phyloP scores from a whole-genome alignment of 1,139 yeast species.

The Protomyces macrosporus region DNA sequence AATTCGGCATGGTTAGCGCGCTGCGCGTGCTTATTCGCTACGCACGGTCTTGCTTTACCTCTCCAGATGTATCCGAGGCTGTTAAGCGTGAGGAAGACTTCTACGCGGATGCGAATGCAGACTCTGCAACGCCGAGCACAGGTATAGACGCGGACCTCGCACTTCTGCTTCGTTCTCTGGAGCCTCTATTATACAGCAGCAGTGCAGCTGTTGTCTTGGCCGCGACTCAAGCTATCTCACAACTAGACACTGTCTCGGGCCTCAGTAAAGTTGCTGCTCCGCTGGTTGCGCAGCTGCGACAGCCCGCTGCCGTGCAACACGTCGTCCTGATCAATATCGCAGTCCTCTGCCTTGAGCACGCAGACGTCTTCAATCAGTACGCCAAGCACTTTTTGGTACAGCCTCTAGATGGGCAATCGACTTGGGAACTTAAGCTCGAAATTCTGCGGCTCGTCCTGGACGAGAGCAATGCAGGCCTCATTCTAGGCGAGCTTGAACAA shows the following conservation, averaged over 20 bases:
- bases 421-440: constrained; percentile 56
- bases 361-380: constrained; percentile 45
- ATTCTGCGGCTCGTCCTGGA: constrained; percentile 57
- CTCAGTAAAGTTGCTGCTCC: constrained; percentile 45
- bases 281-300: constrained; percentile 46
- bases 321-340: constrained; percentile 39
- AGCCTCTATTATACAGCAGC: background rate
- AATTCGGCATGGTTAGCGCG: constrained; percentile 63
- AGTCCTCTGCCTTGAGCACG: constrained; percentile 42
- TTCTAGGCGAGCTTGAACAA: constrained; percentile 62
- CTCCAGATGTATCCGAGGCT: constrained; percentile 20
- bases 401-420: constrained; percentile 51
- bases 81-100: constrained; percentile 26
- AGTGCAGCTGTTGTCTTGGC: constrained; percentile 50
- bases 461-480: constrained; percentile 48
- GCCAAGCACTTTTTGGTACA: constrained; percentile 53
- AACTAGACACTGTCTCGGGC: constrained; percentile 51
- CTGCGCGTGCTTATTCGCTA: constrained; percentile 66
- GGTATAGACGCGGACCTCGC: constrained; percentile 47
- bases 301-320: constrained; percentile 37
- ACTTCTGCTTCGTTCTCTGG: background rate
- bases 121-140: constrained; percentile 35
- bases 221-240: constrained; percentile 51
- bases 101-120: constrained; percentile 21
- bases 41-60: constrained; percentile 51